A percentile compares a stretch with the other conserved stretches of the same genome.
phyloP scores from a whole-genome alignment of 2,329 filamentous ascomycete genomes.

The Gremmenia infestans region DNA sequence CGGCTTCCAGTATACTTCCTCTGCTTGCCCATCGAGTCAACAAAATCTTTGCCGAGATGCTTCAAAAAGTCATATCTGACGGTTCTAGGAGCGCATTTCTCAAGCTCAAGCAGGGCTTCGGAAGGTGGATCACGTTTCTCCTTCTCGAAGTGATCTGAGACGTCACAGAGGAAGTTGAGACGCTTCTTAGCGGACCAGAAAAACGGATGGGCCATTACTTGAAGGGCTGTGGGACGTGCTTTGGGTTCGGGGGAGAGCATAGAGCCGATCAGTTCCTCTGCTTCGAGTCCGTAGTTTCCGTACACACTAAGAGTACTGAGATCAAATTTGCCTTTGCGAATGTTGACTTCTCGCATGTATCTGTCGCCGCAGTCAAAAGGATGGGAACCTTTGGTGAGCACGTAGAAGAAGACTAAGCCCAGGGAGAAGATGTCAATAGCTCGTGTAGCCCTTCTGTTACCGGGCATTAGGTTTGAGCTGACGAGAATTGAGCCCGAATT shows the following conservation, averaged over 20 bases:
- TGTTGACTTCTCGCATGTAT: constrained; percentile 96
- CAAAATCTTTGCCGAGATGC: constrained; percentile 71
- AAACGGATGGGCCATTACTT: constrained; percentile 90
- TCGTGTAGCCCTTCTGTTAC: constrained; percentile 77
- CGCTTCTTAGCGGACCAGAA: constrained; percentile 92
- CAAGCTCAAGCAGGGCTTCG: constrained; percentile 55
- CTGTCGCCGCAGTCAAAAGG: constrained; percentile 92
- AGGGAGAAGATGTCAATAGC: constrained; percentile 97
- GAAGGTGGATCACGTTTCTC: constrained; percentile 82
- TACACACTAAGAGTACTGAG: constrained; percentile 67
- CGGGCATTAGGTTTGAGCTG: constrained; percentile 49
- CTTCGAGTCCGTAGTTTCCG: constrained; percentile 80
- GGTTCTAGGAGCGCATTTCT: constrained; percentile 46
- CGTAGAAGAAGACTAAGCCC: constrained; percentile 97
- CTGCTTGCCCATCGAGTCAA: constrained; percentile 87
- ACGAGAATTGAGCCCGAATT: constrained; percentile 55
- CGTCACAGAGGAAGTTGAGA: constrained; percentile 88
- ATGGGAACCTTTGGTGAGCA: constrained; percentile 87
- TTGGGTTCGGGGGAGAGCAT: constrained; percentile 63
- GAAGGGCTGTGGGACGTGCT: constrained; percentile 62
- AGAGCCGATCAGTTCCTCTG: constrained; percentile 75
- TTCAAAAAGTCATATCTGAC: constrained; percentile 73
- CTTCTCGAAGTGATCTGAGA: constrained; percentile 94
- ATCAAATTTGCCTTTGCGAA: constrained; percentile 80
- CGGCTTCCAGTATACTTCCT: constrained; percentile 85